Percentiles rank a stretch among this genome's conserved stretches.
Evolutionary conservation across 371 early-diverging fungal genomes (phyloP).

Genomic region (Dinochytrium kinnereticum): DNA sequence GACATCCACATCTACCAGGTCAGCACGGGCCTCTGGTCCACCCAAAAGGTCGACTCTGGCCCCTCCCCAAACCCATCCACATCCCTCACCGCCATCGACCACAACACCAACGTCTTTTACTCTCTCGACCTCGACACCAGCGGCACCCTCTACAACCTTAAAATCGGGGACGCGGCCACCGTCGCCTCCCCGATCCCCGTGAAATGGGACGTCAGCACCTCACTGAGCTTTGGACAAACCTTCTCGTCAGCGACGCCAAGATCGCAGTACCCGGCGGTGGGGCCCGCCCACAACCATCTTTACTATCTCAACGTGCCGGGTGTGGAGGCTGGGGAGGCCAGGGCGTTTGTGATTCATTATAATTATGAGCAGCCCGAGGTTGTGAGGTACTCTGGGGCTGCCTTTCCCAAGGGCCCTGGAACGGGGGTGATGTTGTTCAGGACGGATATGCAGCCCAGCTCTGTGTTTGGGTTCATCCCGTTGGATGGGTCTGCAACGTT

Average conservation of each 20-base stretch:
- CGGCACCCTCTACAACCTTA: neutral
- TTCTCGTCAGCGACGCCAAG: neutral
- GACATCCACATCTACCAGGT: conserved; percentile 15
- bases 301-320: conserved; percentile 11
- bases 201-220: neutral
- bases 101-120: conserved; percentile 20
- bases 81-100: conserved; percentile 11
- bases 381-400: neutral
- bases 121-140: conserved; percentile 1
- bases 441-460: neutral
- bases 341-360: conserved; percentile 16
- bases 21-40: neutral
- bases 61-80: neutral
- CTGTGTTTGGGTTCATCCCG: conserved; percentile 11
- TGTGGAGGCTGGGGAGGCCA: neutral
- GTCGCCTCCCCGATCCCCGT: neutral
- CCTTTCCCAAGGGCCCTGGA: neutral
- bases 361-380: conserved; percentile 8
- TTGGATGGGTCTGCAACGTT: conserved; percentile 5
- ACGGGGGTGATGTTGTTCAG: neutral
- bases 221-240: neutral
- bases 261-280: conserved; percentile 8
- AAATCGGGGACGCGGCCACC: neutral
- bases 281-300: conserved; percentile 21
- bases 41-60: neutral